Evolutionary conservation across 1,284 basidiomycete genomes (phyloP).

Genomic region (Heterobasidion parviporum): DNA sequence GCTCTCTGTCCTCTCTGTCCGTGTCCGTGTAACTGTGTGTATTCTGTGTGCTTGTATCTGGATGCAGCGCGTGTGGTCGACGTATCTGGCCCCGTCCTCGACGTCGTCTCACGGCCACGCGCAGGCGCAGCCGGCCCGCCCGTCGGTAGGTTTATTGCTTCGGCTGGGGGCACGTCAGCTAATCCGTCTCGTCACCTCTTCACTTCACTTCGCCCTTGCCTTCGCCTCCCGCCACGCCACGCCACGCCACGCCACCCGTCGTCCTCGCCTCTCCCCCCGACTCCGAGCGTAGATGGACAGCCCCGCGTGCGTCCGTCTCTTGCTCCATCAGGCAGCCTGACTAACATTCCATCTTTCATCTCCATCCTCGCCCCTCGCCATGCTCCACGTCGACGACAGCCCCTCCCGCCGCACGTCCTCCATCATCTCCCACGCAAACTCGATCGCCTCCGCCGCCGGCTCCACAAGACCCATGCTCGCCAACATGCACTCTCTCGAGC

Average conservation of each 20-base stretch:
- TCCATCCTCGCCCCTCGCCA: background rate
- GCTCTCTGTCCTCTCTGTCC: too few relatives aligned
- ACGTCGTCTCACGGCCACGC: conserved; percentile 1
- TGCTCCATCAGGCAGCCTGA: background rate
- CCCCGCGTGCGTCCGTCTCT: conserved; percentile 15
- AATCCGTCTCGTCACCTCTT: too few relatives aligned
- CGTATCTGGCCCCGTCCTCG: conserved; percentile 25
- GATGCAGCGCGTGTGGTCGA: conserved; percentile 46
- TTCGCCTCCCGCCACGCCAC: too few relatives aligned
- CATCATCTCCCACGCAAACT: conserved; percentile 25
- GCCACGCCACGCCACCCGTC: too few relatives aligned
- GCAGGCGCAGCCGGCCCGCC: conserved; percentile 7
- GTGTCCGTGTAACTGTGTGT: too few relatives aligned
- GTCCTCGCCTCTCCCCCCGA: conserved; percentile 3
- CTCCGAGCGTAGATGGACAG: conserved; percentile 19
- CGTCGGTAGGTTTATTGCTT: conserved; percentile 17
- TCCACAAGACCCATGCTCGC: conserved; percentile 30
- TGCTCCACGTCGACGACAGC: conserved; percentile 8
- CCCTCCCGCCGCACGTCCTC: conserved; percentile 26
- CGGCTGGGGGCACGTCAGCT: background rate
- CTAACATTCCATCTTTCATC: background rate
- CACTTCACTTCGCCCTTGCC: too few relatives aligned
- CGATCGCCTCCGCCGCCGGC: conserved; percentile 26
- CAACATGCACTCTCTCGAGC: conserved; percentile 24
- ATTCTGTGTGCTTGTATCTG: too few relatives aligned